phyloP scores from a whole-genome alignment of 371 early-diverging fungal species.

The Apophysomyces ossiformis region DNA sequence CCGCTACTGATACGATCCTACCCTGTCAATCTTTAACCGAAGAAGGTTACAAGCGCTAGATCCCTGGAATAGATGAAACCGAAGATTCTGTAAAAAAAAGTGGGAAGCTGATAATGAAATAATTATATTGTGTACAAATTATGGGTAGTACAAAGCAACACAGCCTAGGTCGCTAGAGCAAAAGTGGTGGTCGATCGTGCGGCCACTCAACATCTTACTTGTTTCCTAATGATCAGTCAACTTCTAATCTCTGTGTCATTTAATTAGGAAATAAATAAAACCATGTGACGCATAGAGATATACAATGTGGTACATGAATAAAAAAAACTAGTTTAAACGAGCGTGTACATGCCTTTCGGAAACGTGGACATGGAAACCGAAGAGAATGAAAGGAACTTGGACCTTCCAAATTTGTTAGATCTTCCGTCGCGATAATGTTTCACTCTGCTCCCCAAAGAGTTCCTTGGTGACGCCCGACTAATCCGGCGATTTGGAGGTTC shows the following conservation, averaged over 20 bases:
- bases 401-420: slow-evolving; percentile 10
- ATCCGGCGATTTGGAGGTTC: too few species aligned
- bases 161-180: slow-evolving; percentile 3
- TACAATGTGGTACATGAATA: slow-evolving; percentile 2
- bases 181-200: slow-evolving; percentile 2
- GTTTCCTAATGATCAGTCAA: not conserved
- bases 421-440: slow-evolving; percentile 4
- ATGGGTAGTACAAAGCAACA: not conserved
- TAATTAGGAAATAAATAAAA: not conserved
- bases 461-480: not conserved
- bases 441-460: not conserved
- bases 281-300: not conserved
- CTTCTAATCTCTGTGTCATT: not conserved
- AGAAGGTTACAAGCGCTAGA: slow-evolving; percentile 6
- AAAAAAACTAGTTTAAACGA: not conserved
- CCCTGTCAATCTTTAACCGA: slow-evolving; percentile 5
- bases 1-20: not conserved
- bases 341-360: too few species aligned
- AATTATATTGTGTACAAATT: slow-evolving; percentile 8
- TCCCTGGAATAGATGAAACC: slow-evolving; percentile 10
- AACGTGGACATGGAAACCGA: not conserved
- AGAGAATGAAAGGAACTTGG: not conserved
- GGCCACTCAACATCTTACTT: not conserved
- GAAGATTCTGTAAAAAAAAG: slow-evolving; percentile 10
- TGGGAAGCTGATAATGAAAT: slow-evolving; percentile 8